Evolutionary conservation across 805 yeast genomes (phyloP), one percentile per base, ranked within the genome.

Genomic region (Saturnispora ahearnii): DNA sequence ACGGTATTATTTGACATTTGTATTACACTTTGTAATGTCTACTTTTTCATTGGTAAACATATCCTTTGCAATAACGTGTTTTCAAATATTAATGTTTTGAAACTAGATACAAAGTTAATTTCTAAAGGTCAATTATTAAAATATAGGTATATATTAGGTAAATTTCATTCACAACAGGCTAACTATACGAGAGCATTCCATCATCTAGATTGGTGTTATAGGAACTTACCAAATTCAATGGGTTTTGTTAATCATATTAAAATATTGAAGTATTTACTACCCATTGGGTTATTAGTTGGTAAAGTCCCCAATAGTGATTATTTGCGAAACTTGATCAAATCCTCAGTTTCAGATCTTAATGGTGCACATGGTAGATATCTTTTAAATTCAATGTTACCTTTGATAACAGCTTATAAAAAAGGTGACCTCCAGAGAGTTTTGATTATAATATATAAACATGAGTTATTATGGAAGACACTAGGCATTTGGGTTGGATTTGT

Each of bases 1-100:
- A 61, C 71, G 5, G 62, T 79, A 10, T 68, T 81, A 24, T 57
- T 81, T 38, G 73, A 70, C 51, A 61, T 79, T 10, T 78, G 80
- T 11, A 69, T 71, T 29, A 66, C 70, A 37, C 59, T 81, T 41
- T 79, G 83, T 60, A 67, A 65, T 53, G 64, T 76, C 0, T 81
- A 81, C 59, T 77, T 77, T 59, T 65, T 62, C 37, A 72, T 81
- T 22, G 74, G 70, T 30, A 77, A 75, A 30, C 83, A 84, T 5
- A 67, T 79, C 55, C 63, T 79, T 15, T 81, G 86, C 62, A 72
- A 79, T 33, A 79, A 81, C 56, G 78, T 81, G 37, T 79, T 79
- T 57, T 73, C 82, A 32, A 81, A 80, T 60, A 74, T 81, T 68
- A 77, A 74, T 55, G 76, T 72, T 44, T 69, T 81, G 18, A 65